These are phyloP conservation scores for Phlebiopsis flavidoalba DNA, from an alignment of 768 basidiomycete genomes.

Conservation along the genomic window DNA sequence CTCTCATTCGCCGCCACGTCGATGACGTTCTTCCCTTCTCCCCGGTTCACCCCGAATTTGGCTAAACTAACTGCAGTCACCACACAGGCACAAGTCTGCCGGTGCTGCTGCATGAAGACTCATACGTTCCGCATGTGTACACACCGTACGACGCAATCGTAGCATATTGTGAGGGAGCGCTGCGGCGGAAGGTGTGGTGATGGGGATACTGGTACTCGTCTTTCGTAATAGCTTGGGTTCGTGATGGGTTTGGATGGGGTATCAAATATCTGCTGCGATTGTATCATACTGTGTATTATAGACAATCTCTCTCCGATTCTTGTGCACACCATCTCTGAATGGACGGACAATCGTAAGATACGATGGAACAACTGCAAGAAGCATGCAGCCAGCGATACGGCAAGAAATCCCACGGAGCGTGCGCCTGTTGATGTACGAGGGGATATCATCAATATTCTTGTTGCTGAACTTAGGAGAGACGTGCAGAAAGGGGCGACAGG, in stretches of 20 bases:
- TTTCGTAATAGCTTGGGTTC: neutral
- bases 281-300: neutral
- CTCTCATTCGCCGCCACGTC: neutral
- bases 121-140: neutral
- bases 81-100: constrained; percentile 3
- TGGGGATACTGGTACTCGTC: neutral
- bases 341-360: no score
- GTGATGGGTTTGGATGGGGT: neutral
- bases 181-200: constrained; percentile 8
- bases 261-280: neutral
- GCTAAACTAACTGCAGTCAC: constrained; percentile 4
- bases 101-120: constrained; percentile 4
- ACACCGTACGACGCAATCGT: constrained; percentile 6
- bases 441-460: no score
- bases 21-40: neutral
- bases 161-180: constrained; percentile 5
- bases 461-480: no score
- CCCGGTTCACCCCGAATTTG: neutral
- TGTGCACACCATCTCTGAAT: neutral
- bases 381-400: no score
- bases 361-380: no score
- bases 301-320: neutral
- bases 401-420: no score
- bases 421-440: no score
- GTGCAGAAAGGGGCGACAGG: no score